phyloP scores from a whole-genome alignment of 345 rosid genomes.

The Syzygium oleosum region DNA sequence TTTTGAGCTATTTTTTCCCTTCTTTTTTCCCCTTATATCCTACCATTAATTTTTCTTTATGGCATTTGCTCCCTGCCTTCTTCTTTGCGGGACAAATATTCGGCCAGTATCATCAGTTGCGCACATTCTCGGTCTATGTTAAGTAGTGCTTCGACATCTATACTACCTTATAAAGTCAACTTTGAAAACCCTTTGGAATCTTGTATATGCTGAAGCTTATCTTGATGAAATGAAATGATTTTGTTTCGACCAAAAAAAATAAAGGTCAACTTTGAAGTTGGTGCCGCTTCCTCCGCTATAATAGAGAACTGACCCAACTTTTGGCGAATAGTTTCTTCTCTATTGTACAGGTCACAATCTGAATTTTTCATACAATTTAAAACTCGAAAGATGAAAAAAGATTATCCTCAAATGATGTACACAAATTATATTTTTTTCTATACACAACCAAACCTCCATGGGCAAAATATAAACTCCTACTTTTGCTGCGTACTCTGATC shows the following conservation, averaged over 20 bases:
- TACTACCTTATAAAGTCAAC: background rate
- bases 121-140: background rate
- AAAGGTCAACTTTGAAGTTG: too few species aligned
- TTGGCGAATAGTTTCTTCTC: background rate
- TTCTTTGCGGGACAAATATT: too few species aligned
- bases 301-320: background rate
- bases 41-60: too few species aligned
- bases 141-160: background rate
- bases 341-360: background rate
- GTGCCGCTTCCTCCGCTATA: background rate
- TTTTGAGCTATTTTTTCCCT: background rate
- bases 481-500: background rate
- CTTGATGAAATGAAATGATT: too few species aligned
- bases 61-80: background rate
- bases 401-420: background rate
- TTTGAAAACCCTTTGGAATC: background rate
- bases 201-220: too few species aligned
- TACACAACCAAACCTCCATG: background rate
- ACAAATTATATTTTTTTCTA: rapidly evolving
- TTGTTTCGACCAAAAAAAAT: too few species aligned
- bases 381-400: background rate
- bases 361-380: background rate
- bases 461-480: background rate
- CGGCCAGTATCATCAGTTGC: too few species aligned
- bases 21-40: background rate